Percentiles rank a stretch among this genome's conserved stretches.
phyloP scores from a whole-genome alignment of 2,329 filamentous ascomycete species.

The Neocatenulostroma microsporum region DNA sequence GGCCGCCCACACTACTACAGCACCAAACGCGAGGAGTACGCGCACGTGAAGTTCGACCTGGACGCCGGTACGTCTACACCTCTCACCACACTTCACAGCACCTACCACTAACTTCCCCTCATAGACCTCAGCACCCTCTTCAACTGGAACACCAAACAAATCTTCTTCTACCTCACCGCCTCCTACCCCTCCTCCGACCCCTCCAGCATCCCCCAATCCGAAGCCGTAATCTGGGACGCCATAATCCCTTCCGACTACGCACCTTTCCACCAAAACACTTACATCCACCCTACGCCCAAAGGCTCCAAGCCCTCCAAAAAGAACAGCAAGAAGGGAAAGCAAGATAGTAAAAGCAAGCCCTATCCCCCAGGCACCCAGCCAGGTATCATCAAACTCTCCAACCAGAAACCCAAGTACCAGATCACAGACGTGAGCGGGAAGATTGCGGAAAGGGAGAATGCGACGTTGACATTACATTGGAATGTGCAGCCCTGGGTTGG shows the following conservation, averaged over 20 bases:
- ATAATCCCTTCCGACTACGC: constrained; percentile 75
- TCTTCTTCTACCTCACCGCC: constrained; percentile 93
- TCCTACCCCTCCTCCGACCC: constrained; percentile 47
- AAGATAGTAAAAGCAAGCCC: constrained; percentile 12
- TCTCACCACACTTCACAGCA: not conserved
- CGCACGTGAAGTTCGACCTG: constrained; percentile 85
- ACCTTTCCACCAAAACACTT: constrained; percentile 44
- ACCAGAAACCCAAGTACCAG: constrained; percentile 92
- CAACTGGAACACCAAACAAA: constrained; percentile 98
- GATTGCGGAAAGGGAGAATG: constrained; percentile 65
- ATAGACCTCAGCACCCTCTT: constrained; percentile 81
- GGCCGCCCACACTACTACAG: constrained; percentile 96
- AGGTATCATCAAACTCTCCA: constrained; percentile 68
- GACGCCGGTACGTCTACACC: constrained; percentile 53
- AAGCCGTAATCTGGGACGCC: constrained; percentile 89
- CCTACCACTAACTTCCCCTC: constrained; percentile 9
- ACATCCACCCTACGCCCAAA: constrained; percentile 42
- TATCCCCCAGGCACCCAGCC: constrained; percentile 35
- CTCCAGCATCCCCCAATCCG: constrained; percentile 35
- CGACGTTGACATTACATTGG: constrained; percentile 77
- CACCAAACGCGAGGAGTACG: constrained; percentile 88
- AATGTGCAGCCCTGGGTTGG: constrained; percentile 98
- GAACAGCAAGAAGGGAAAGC: constrained; percentile 12
- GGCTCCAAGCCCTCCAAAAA: constrained; percentile 8
- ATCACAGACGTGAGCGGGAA: constrained; percentile 82